These are phyloP conservation scores for Nakaseomyces bracarensis DNA, from an alignment of 1,139 yeast genomes.

Conservation along the genomic window DNA sequence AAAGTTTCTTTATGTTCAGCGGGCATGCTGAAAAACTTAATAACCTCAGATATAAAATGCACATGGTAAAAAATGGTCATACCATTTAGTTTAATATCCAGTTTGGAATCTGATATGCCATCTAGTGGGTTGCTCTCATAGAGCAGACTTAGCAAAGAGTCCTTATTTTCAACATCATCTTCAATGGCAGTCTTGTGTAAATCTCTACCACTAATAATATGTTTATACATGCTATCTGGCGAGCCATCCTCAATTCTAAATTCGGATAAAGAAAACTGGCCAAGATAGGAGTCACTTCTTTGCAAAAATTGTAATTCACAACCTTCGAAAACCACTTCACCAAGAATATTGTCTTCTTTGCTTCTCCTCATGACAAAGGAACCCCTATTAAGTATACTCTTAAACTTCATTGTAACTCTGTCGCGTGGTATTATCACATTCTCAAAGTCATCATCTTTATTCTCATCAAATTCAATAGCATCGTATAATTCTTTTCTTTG, in stretches of 20 bases:
- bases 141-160: constrained; percentile 71
- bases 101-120: constrained; percentile 68
- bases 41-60: constrained; percentile 65
- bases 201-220: constrained; percentile 73
- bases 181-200: constrained; percentile 28
- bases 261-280: constrained; percentile 69
- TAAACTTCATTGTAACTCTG: constrained; percentile 55
- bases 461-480: constrained; percentile 91
- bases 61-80: constrained; percentile 88
- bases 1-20: constrained; percentile 78
- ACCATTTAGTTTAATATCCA: constrained; percentile 69
- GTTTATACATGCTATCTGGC: constrained; percentile 61
- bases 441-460: constrained; percentile 44
- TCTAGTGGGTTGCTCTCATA: constrained; percentile 85
- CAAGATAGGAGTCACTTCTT: constrained; percentile 68
- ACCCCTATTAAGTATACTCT: constrained; percentile 66
- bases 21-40: constrained; percentile 77
- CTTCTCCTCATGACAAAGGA: constrained; percentile 53
- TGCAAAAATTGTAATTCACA: constrained; percentile 67
- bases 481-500: constrained; percentile 80
- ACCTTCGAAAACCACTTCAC: constrained; percentile 76
- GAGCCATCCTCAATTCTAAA: constrained; percentile 86
- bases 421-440: constrained; percentile 67
- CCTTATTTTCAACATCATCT: constrained; percentile 21
- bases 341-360: constrained; percentile 42